These are phyloP conservation scores for Metschnikowia borealis DNA, from an alignment of 805 yeast genomes.

Conservation along the genomic window DNA sequence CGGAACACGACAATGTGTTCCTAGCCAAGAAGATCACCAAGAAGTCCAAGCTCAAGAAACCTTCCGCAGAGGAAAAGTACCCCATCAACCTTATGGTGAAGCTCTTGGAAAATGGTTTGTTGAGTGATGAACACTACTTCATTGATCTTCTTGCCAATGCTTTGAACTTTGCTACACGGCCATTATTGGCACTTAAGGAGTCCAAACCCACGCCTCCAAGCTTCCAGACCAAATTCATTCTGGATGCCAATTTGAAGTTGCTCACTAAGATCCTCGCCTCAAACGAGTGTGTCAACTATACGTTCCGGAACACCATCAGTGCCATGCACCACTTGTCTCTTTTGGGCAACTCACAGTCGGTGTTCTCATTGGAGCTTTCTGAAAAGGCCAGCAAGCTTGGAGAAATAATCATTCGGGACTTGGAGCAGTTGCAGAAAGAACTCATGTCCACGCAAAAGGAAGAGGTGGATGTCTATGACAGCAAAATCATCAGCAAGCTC, in stretches of 20 bases:
- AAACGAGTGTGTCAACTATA: slow-evolving; percentile 79
- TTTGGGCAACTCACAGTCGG: slow-evolving; percentile 55
- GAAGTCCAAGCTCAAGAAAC: slow-evolving; percentile 32
- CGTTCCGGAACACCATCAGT: slow-evolving; percentile 78
- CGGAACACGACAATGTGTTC: slow-evolving; percentile 61
- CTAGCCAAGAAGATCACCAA: slow-evolving; percentile 29
- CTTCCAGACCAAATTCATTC: slow-evolving; percentile 36
- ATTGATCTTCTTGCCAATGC: slow-evolving; percentile 75
- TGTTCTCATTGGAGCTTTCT: slow-evolving; percentile 66
- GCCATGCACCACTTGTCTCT: slow-evolving; percentile 73
- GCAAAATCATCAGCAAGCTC: slow-evolving; percentile 58
- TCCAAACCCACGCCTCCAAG: slow-evolving; percentile 42
- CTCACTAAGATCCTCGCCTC: slow-evolving; percentile 67
- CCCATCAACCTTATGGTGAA: slow-evolving; percentile 70
- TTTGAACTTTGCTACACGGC: slow-evolving; percentile 72
- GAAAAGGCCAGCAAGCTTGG: slow-evolving; percentile 61
- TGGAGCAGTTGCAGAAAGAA: slow-evolving; percentile 46
- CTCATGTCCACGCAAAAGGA: slow-evolving; percentile 26
- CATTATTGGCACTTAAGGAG: slow-evolving; percentile 48
- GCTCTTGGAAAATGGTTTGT: slow-evolving; percentile 57
- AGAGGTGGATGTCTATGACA: slow-evolving; percentile 33
- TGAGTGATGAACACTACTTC: slow-evolving; percentile 67
- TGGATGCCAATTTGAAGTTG: slow-evolving; percentile 55
- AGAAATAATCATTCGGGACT: slow-evolving; percentile 48
- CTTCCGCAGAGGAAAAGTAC: slow-evolving; percentile 42